Conservation (phyloP, 805 yeast species). For the Yarrowia deformans region DNA sequence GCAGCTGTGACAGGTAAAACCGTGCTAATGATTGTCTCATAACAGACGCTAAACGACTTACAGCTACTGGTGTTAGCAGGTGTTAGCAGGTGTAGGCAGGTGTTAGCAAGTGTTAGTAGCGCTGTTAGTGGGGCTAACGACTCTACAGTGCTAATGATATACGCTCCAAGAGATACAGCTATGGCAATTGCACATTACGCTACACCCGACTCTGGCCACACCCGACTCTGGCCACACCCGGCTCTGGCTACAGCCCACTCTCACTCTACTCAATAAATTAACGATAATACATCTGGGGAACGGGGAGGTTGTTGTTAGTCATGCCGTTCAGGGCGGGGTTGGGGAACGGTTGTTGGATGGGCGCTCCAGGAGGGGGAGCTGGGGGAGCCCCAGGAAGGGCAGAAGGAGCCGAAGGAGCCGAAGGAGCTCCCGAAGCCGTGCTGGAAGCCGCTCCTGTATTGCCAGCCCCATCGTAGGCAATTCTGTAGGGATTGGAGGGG, state of each 20-base stretch:
- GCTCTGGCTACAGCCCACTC: no score
- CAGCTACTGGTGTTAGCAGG: no score
- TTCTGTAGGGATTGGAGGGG: conserved; percentile 22
- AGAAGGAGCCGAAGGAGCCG: not conserved
- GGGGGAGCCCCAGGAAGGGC: not conserved
- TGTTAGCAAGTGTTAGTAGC: no score
- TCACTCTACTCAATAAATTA: conserved; percentile 29
- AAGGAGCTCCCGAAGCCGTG: not conserved
- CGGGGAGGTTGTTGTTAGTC: conserved; percentile 34
- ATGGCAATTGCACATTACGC: no score
- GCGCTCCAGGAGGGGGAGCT: conserved; percentile 1
- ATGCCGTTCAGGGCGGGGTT: conserved; percentile 20
- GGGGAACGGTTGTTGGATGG: conserved; percentile 23
- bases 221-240: no score
- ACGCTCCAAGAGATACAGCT: no score
- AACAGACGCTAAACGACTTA: not conserved
- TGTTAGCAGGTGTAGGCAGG: no score
- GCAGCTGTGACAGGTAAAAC: conserved; percentile 26
- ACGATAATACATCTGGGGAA: conserved; percentile 38
- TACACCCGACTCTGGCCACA: no score
- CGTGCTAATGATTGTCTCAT: conserved; percentile 31
- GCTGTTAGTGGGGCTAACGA: no score
- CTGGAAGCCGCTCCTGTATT: not conserved
- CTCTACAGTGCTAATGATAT: no score
- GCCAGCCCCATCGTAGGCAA: conserved; percentile 9